phyloP scores from a whole-genome alignment of 2,329 filamentous ascomycete genomes.

The Trichoderma sp. region DNA sequence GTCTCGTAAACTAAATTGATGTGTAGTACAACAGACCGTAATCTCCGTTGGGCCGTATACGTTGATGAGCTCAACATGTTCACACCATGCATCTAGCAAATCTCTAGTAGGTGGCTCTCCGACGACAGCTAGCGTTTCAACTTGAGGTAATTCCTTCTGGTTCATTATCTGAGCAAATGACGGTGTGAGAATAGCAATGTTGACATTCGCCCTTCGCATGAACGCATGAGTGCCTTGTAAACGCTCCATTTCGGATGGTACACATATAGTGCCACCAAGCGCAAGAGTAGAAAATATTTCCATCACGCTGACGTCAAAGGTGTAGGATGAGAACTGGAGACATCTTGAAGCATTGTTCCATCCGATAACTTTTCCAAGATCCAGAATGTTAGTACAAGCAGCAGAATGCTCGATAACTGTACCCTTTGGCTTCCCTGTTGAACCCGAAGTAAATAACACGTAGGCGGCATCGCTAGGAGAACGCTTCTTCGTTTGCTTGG shows the following conservation, averaged over 20 bases:
- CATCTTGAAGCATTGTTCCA: constrained; percentile 49
- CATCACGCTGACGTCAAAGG: constrained; percentile 46
- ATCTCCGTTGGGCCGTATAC: constrained; percentile 22
- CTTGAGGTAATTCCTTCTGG: constrained; percentile 13
- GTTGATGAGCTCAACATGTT: constrained; percentile 22
- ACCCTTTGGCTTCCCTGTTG: constrained; percentile 29
- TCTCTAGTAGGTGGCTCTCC: constrained; percentile 19
- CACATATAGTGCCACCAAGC: constrained; percentile 25
- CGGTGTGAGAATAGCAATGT: constrained; percentile 21
- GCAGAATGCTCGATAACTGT: constrained; percentile 43
- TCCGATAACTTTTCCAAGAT: constrained; percentile 44
- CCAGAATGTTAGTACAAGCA: constrained; percentile 49
- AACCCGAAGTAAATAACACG: constrained; percentile 30
- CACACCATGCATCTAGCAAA: constrained; percentile 13
- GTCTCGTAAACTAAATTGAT: background rate
- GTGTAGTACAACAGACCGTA: background rate
- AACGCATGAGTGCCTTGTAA: constrained; percentile 7
- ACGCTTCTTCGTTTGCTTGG: background rate
- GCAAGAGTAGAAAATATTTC: constrained; percentile 25
- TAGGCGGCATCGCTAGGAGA: constrained; percentile 22
- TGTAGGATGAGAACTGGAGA: constrained; percentile 49
- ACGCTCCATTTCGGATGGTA: constrained; percentile 23
- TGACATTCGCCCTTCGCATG: background rate
- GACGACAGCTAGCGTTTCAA: constrained; percentile 17
- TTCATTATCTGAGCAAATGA: constrained; percentile 20